These are phyloP conservation scores for Alternaria longipes DNA, from an alignment of 2,329 filamentous ascomycete species.

Conservation along the genomic window DNA sequence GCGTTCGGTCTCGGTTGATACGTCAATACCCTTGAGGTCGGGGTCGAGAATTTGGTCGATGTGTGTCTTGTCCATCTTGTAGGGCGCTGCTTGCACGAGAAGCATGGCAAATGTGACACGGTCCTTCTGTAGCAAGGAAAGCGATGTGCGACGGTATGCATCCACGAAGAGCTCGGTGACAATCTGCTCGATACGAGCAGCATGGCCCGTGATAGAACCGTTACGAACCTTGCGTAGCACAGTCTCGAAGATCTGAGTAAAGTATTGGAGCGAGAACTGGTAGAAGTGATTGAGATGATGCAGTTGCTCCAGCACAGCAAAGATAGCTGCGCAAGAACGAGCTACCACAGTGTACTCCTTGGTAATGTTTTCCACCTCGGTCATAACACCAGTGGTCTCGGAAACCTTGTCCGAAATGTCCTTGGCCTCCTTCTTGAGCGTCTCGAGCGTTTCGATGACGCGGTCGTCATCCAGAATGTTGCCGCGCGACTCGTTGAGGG, in stretches of 20 bases:
- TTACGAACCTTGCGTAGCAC: constrained; percentile 84
- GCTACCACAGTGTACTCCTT: constrained; percentile 94
- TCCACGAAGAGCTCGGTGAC: constrained; percentile 90
- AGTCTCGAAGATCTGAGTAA: constrained; percentile 95
- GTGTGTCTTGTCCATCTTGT: constrained; percentile 89
- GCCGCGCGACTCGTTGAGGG: constrained; percentile 94
- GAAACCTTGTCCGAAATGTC: constrained; percentile 97
- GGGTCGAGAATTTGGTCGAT: constrained; percentile 88
- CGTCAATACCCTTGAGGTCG: constrained; percentile 76
- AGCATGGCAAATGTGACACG: constrained; percentile 94
- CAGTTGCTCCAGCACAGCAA: constrained; percentile 94
- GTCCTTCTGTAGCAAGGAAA: constrained; percentile 92
- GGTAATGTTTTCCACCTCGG: constrained; percentile 95
- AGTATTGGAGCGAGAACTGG: constrained; percentile 98
- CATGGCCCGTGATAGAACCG: constrained; percentile 77
- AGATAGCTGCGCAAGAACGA: constrained; percentile 94
- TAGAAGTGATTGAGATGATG: constrained; percentile 99
- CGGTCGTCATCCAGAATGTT: constrained; percentile 99
- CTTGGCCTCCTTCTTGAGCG: constrained; percentile 94
- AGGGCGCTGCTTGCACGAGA: constrained; percentile 93
- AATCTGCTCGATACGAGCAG: constrained; percentile 85
- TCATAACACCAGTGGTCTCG: constrained; percentile 97
- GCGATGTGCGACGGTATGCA: constrained; percentile 90
- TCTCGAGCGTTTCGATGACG: constrained; percentile 97
- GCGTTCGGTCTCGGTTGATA: constrained; percentile 73